Evolutionary conservation across 805 yeast genomes (phyloP), one percentile per base, ranked within the genome.

Genomic region (Zygosaccharomyces kombuchaensis): DNA sequence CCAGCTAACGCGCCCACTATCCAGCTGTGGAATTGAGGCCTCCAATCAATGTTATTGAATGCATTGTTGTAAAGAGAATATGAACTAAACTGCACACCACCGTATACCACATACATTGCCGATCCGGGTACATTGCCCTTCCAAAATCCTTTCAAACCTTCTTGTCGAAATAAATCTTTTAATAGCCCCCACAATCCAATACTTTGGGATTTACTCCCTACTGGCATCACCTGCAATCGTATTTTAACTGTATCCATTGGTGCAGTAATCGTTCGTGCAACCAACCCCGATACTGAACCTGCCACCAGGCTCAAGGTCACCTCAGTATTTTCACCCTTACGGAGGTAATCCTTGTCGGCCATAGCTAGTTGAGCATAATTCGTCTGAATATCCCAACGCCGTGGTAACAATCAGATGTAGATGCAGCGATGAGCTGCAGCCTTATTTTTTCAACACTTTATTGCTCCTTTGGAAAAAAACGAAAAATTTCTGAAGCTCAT

Each of bases 61-160:
- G 74, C 48, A 1, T 64, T 63, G 60, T 82, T 86, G 26, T 78
- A 65, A 0, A 72, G 60, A 1, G 88, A 72, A 57, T 83, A 87
- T 1, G 86, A 68, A 1, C 91, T 72, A 66, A 93, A 93, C 63
- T 93, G 98, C 0, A 78, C 68, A 0, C 87, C 87, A 9, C 98
- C 96, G 57, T 91, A 93, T 9, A 85, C 54, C 10, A 91, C 69
- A 58, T 93, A 93, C 80, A 93, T 77, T 31, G 81, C 63, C 52
- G 88, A 88, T 0, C 98, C 99, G 0, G 99, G 96, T 0, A 87
- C 74, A 60, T 93, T 93, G 0, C 99, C 99, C 62, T 89, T 90
- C 98, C 98, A 93, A n/a, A 91, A 71, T 0, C 88, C 91, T 3
- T 64, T 49, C 0, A 82, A 34, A 1, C 96, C 95, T 63, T 91